Conservation (phyloP, 139 green algal genomes). For the Zygnema circumcarinatum region DNA sequence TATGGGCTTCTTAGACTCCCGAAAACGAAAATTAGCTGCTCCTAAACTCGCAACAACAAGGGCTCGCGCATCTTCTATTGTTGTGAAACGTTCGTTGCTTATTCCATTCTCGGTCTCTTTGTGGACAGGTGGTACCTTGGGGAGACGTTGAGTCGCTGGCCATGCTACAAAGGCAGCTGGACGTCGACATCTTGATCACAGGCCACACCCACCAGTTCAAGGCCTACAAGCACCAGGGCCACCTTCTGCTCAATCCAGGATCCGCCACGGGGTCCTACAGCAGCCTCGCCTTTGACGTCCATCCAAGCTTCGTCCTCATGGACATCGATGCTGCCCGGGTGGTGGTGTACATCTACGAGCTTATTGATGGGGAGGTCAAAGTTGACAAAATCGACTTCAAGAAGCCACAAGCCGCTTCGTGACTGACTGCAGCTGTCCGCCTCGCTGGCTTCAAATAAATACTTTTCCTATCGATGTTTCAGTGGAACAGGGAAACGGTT, state of each 20-base stretch:
- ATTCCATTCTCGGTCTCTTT: no score
- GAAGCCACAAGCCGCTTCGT: slow-evolving; percentile 17
- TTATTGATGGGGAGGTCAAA: slow-evolving; percentile 70
- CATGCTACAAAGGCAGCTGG: slow-evolving; percentile 82
- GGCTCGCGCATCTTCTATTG: no score
- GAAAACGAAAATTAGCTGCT: no score
- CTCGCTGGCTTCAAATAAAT: no score
- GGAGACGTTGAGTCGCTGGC: slow-evolving; percentile 79
- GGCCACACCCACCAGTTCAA: slow-evolving; percentile 92
- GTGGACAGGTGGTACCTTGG: slow-evolving; percentile 78
- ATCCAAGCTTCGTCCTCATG: slow-evolving; percentile 93
- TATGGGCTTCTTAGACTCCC: no score
- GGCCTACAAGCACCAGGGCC: slow-evolving; percentile 71
- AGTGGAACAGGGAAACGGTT: no score
- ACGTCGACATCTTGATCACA: slow-evolving; percentile 91
- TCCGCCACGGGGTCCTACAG: slow-evolving; percentile 91
- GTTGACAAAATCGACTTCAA: slow-evolving; percentile 63
- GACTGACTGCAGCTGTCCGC: neutral
- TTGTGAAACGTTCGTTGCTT: no score
- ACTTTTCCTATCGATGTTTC: no score
- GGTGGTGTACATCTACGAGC: slow-evolving; percentile 94
- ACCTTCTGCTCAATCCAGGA: slow-evolving; percentile 90
- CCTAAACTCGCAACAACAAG: no score
- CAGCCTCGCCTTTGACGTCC: slow-evolving; percentile 22
- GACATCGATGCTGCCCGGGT: slow-evolving; percentile 85